Evolutionary conservation across 176 grass and related monocot genomes (phyloP), one percentile per base, ranked within the genome.

Genomic region (Alopecurus myosuroides): DNA sequence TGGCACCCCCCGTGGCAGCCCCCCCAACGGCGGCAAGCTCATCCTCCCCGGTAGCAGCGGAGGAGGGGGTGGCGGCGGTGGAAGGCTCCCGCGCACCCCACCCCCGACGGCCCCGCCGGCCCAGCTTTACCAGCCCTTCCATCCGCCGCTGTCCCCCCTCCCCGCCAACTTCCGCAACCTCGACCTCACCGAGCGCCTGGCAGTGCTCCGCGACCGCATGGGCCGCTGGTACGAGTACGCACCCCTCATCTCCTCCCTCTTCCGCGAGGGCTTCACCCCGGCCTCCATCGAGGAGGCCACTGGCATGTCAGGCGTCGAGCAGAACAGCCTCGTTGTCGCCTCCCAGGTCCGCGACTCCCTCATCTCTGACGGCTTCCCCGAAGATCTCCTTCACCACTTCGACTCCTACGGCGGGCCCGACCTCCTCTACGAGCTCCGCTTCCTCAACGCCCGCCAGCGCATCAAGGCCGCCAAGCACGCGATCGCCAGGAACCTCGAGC

Each of bases 221-320:
- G 93, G 91, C 29, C 65, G 60, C 35, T 99, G 91, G 97, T 71
- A 94, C 75, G 97, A 96, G 88, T 99, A 99, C 84, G 81, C 89
- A 18, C 91, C 97, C 10, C 87, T 99, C 70, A 80, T 99, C 73
- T 31, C 91, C 52, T 40, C 75, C 25, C 93, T 99, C 70, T 78
- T 76, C 70, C 33, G 81, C 3, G 89, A 98, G 44, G 97, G 93
- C 26, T 96, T 99, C 89, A 91, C 86, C 1, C 89, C 97, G 5
- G 41, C 93, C 41, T 96, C 97, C 67, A 92, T 98, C 78, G 89
- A 98, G 88, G 97, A 98, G 49, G 74, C 76, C 45, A 98, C 91
- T 0, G 89, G 91, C 58, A 92, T 98, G 74, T 49, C 89, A 12
- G 88, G 91, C 77, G 91, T 94, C 60, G 93, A 99, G 78, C 93